Base-by-base conservation (phyloP, 2,329 filamentous ascomycete genomes). In the Bipolaris zeicola region DNA sequence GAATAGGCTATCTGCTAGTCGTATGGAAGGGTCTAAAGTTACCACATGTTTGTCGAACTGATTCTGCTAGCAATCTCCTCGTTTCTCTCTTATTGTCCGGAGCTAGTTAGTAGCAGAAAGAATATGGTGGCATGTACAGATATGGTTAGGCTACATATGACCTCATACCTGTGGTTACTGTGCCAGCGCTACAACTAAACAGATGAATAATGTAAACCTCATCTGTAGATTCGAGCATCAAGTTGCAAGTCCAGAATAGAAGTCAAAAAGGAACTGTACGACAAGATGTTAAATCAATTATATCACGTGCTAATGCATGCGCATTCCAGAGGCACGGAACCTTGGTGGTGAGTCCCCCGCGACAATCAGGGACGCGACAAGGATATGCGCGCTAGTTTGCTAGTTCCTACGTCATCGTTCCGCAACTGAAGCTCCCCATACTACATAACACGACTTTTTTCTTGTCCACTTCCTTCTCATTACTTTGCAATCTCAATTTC, bases 391-490 rank as follows among this genome's bases (percentile, higher is more conserved):
- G 41, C 47, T 38, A 3, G 42, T 46, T 52, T 36, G 53, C 47
- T 56, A 36, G 49, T 33, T 34, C 42, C 53, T 56, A 56, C 53
- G 53, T 56, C 53, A 56, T 56, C 49, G 43, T 52, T 52, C 53
- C 28, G 42, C 53, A 55, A 36, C 41, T 28, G 33, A 33, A 43
- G 33, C 45, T 37, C n/a, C 33, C 45, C 33, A 33, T 11, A 49
- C 16, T 42, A 56, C 53, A 52, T 52, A 56, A 56, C 53, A 47
- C 42, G 36, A 28, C 53, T 34, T 31, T 36, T 47, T 33, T 44
- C 24, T 38, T 24, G 5, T 20, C 31, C 42, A 6, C 20, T 26
- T 31, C 36, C 37, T 49, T 43, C 28, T 31, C 37, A 18, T 16
- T 22, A 47, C 36, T 52, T 49, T 46, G 2, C 49, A 16, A 56